Conservation (phyloP, 139 green algal genomes). For the Chlamydomonas sphaeroides region DNA sequence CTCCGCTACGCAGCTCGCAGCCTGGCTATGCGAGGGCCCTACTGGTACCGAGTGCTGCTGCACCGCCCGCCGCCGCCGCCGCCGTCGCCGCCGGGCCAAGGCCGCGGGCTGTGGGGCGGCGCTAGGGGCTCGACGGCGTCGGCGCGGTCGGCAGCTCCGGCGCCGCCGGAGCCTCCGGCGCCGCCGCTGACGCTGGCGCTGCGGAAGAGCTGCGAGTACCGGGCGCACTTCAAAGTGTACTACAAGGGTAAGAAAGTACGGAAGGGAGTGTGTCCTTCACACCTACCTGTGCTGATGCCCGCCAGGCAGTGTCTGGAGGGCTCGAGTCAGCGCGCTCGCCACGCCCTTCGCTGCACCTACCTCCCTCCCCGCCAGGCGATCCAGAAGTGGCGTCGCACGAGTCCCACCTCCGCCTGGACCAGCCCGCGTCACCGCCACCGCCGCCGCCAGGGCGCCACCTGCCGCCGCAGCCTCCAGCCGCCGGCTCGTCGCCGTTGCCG, state of each 20-base stretch:
- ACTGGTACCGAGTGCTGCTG: not conserved
- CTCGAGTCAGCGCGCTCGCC: no score
- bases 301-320: no score
- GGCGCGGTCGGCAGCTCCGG: not conserved
- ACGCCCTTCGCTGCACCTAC: no score
- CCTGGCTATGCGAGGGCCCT: not conserved
- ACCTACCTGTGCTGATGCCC: no score
- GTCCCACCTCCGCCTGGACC: not conserved
- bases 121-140: not conserved
- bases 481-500: not conserved
- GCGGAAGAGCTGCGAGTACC: conserved; percentile 51
- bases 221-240: conserved; percentile 42
- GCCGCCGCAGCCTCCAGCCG: no score
- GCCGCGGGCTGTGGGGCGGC: not conserved
- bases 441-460: no score
- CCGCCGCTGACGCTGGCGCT: conserved; percentile 32
- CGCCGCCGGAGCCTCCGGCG: not conserved
- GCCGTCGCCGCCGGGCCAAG: not conserved
- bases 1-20: conserved; percentile 33
- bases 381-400: conserved; percentile 2
- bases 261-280: no score
- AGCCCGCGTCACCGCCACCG: not conserved
- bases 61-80: not conserved
- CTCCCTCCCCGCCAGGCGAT: not conserved
- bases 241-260: conserved; percentile 45